Base-by-base conservation (phyloP, 2,329 filamentous ascomycete genomes). In the Onygenales sp. region DNA sequence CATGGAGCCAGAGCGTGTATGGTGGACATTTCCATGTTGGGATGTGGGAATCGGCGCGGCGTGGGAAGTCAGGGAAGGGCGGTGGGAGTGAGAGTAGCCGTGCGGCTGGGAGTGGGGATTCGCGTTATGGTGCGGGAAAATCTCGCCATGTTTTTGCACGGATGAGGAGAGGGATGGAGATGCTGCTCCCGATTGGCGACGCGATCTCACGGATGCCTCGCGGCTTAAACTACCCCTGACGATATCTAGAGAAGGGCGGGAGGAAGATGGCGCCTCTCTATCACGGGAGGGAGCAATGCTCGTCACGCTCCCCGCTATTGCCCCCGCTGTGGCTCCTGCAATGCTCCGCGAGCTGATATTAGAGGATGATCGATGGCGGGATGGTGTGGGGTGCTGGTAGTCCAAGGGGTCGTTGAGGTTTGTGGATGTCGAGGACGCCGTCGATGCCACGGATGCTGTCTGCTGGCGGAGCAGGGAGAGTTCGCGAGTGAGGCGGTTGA, bases 401-500 rank as follows among this genome's bases (percentile, higher is more conserved):
- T 78, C 70, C 44, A 68, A 69, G 1, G 72, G 64, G 48, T 81
- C 78, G 44, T 76, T 73, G 54, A 77, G 66, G 13, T 71, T 72
- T 47, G 73, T 74, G 2, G 79, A 81, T 39, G 76, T 75, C 8
- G 78, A 79, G n/a, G 78, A 81, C 8, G 78, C 63, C 7, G 79
- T 84, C 7, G 80, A 83, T 48, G 80, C 80, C 32, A 83, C 81
- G 1, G 80, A 83, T 5, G 80, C 78, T 7, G 81, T 81, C 64
- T 82, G 81, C 27, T 82, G 80, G 55, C 91, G 87, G n/a, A 97
- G 82, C 51, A 89, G 77, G 13, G 86, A 85, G 38, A 97, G 82
- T 68, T 97, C 92, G 54, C 92, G 86, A 0, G 89, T 95, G 35
- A 97, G 78, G 36, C 92, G 89, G 73, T 97, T 97, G 56, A 96